Conservation (phyloP, 106 monocot genomes). For the Dioscorea alata region DNA sequence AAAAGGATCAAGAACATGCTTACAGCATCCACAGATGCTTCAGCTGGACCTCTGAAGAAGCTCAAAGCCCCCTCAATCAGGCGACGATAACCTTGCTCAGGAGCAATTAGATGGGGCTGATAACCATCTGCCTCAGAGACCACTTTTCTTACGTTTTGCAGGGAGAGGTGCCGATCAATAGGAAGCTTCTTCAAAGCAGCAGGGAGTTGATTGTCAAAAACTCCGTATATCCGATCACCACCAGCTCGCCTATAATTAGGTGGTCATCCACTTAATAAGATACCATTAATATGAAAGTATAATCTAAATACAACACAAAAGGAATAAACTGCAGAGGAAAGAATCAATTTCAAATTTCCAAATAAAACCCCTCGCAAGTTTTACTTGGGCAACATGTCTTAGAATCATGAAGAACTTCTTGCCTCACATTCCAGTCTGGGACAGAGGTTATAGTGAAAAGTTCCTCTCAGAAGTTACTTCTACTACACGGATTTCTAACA, state of each 20-base stretch:
- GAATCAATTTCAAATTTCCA: no score
- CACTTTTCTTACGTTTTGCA: slow-evolving; percentile 71
- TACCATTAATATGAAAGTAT: no score
- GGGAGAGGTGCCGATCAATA: slow-evolving; percentile 49
- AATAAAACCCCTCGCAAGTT: no score
- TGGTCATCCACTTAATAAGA: no score
- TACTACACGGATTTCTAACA: no score
- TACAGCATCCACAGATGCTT: slow-evolving; percentile 74
- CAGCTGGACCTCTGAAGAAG: slow-evolving; percentile 62
- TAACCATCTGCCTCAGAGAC: slow-evolving; percentile 74
- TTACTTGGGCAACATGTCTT: no score
- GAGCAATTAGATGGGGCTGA: slow-evolving; percentile 77
- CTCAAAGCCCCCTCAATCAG: slow-evolving; percentile 52
- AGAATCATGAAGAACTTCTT: no score
- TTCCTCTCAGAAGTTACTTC: no score
- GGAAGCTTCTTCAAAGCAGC: slow-evolving; percentile 64
- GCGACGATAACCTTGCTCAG: slow-evolving; percentile 73
- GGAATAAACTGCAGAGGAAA: no score
- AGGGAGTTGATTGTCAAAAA: slow-evolving; percentile 73
- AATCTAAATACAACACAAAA: no score
- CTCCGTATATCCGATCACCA: slow-evolving; percentile 71
- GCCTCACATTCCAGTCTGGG: no score
- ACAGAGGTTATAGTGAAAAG: no score
- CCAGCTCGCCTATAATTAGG: slow-evolving; percentile 37
- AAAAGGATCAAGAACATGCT: slow-evolving; percentile 3